Conservation (phyloP, 352 stramenopile species). For the Pythium folliculosum region DNA sequence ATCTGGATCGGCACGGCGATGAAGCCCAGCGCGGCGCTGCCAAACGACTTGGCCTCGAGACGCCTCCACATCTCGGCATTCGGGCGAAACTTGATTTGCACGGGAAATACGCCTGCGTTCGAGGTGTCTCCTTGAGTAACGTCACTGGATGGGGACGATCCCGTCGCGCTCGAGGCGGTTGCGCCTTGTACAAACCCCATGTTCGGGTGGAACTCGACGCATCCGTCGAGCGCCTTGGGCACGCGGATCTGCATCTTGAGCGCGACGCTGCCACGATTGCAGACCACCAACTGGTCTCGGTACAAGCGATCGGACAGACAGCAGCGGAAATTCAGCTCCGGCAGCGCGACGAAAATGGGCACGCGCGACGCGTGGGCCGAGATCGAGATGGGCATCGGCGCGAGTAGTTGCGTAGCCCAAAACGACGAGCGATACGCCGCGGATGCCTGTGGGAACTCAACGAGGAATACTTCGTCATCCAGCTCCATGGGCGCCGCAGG, state of each 20-base stretch:
- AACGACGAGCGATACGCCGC: constrained; percentile 11
- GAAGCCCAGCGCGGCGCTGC: constrained; percentile 16
- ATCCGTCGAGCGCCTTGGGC: constrained; percentile 57
- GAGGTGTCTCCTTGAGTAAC: too few species aligned
- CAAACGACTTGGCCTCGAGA: constrained; percentile 26
- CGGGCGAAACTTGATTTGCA: constrained; percentile 50
- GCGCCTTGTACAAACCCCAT: constrained; percentile 84
- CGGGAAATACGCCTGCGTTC: constrained; percentile 38
- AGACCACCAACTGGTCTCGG: constrained; percentile 70
- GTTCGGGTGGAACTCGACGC: constrained; percentile 79
- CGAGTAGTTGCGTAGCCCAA: constrained; percentile 15
- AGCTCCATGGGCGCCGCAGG: constrained; percentile 45
- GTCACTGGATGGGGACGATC: not conserved
- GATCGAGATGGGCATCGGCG: constrained; percentile 25
- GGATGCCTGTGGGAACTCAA: constrained; percentile 39
- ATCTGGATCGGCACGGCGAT: constrained; percentile 42
- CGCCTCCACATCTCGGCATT: constrained; percentile 28
- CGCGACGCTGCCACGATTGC: constrained; percentile 88
- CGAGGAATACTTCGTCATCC: constrained; percentile 32
- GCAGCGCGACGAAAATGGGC: constrained; percentile 41
- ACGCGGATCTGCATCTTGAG: constrained; percentile 80
- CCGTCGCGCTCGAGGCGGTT: too few species aligned
- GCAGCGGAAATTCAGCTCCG: constrained; percentile 76
- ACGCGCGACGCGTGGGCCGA: constrained; percentile 40
- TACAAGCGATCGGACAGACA: constrained; percentile 89